phyloP scores from a whole-genome alignment of 2,329 filamentous ascomycete genomes.

The Rhexocercosporidium sp. region DNA sequence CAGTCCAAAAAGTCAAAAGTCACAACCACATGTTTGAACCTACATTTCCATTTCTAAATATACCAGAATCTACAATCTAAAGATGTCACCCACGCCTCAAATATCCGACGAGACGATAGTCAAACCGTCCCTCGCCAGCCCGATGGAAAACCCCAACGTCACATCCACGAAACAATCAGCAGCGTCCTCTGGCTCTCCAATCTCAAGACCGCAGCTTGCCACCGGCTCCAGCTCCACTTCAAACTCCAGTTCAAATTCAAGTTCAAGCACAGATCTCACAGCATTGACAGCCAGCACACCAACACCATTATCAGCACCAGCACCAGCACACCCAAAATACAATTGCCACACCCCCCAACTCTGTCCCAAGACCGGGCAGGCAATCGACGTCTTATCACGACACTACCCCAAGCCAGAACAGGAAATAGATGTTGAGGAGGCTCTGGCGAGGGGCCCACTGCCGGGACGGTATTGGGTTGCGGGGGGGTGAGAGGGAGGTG shows the following conservation, averaged over 20 bases:
- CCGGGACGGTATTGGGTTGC: slow-evolving; percentile 3
- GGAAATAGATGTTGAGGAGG: slow-evolving; percentile 18
- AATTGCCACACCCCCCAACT: slow-evolving; percentile 7
- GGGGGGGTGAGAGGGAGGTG: background rate
- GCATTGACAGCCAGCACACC: background rate
- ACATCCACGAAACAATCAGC: background rate
- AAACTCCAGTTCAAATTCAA: background rate
- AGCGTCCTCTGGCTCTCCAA: background rate
- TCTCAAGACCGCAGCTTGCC: background rate
- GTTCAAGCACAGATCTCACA: background rate
- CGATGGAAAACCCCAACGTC: slow-evolving; percentile 1
- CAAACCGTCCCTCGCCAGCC: background rate
- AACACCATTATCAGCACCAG: background rate
- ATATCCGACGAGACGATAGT: background rate
- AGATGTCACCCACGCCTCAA: background rate
- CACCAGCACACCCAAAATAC: background rate
- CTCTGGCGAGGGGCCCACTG: slow-evolving; percentile 7
- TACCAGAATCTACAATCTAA: background rate
- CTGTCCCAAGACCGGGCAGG: slow-evolving; percentile 10
- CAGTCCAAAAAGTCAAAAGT: background rate
- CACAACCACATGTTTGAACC: no score
- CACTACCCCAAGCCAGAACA: slow-evolving; percentile 10
- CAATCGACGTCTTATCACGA: slow-evolving; percentile 5
- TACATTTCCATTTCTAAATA: background rate
- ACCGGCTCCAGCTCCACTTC: background rate